Base-by-base conservation (phyloP, 768 basidiomycete genomes). In the Pulveroboletus sp. region DNA sequence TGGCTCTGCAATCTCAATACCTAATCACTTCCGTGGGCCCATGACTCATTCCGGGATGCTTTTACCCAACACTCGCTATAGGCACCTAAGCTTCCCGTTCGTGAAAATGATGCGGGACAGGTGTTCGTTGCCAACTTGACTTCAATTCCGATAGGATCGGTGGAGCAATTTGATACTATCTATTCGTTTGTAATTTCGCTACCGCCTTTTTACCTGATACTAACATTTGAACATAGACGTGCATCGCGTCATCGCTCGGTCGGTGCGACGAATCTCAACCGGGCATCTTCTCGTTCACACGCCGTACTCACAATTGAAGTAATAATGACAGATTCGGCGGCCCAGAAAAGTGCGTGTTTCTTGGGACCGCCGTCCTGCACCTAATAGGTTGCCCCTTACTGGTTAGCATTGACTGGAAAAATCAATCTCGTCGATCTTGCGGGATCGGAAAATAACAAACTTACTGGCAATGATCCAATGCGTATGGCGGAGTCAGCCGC, bases 361-460 rank as follows among this genome's bases (percentile, higher is more conserved):
- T 21, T 3, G 5, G 8, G n/a, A 31, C 10, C 24, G 4, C 1
- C 2, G 6, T 0, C 14, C 2, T 14, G 0, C 11, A 24, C 5
- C 39, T 49, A 18, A 51, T 31, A 8, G n/a, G 30, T 43, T 36
- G 4, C 2, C 2, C 15, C 21, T 38, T 32, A 13, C 32, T 24
- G 17, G 44, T 21, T 53, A 89, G 89, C 77, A 38, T 64, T 84
- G 43, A 77, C 75, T 2, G 90, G 89, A 9, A 89, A 86, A 64
- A 84, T 93, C 48, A 89, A 89, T 56, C 78, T 93, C 8, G 89
- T 93, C 10, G 92, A 94, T 69, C 77, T 94, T 26, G 92, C 92
- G 15, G 92, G 92, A 26, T 91, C 88, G 0, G 92, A 94, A 70
- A 93, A 93, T 61, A 93, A 93, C 66, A 93, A 89, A 75, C 74